Evolutionary conservation across 768 basidiomycete species (phyloP).

Genomic region (Melanogaster broomeanus): DNA sequence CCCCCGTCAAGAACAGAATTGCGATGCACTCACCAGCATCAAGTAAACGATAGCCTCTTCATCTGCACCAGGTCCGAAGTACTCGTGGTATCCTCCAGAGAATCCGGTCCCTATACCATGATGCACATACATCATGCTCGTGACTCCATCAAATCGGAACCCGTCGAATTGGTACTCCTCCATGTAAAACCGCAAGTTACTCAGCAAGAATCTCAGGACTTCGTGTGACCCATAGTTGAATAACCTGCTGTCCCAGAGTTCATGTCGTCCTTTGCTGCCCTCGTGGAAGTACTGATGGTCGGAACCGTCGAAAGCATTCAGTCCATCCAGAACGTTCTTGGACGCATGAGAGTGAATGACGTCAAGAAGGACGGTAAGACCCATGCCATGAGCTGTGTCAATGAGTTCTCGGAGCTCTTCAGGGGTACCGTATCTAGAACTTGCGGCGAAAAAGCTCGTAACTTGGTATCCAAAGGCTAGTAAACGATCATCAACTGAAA

Average conservation of each 20-base stretch:
- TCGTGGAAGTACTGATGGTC: conserved; percentile 98
- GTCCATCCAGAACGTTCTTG: conserved; percentile 94
- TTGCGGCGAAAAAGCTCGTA: conserved; percentile 95
- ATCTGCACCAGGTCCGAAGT: conserved; percentile 87
- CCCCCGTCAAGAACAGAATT: background rate
- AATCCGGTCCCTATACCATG: conserved; percentile 98
- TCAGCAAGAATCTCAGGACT: conserved; percentile 91
- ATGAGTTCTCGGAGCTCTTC: conserved; percentile 95
- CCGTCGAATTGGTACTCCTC: conserved; percentile 97
- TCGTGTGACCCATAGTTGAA: conserved; percentile 98
- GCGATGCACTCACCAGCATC: conserved; percentile 76
- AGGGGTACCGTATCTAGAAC: conserved; percentile 93
- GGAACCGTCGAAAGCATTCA: conserved; percentile 96
- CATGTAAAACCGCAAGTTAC: conserved; percentile 93
- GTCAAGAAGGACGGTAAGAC: conserved; percentile 90
- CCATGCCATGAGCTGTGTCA: conserved; percentile 93
- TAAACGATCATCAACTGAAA: background rate
- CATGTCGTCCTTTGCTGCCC: conserved; percentile 86
- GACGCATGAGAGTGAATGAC: conserved; percentile 98
- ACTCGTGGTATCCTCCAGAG: conserved; percentile 97
- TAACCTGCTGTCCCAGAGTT: conserved; percentile 96
- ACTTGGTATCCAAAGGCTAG: conserved; percentile 98
- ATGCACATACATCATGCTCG: conserved; percentile 99
- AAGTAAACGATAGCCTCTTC: conserved; percentile 91
- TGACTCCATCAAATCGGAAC: conserved; percentile 98